Evolutionary conservation across 345 rosid genomes (phyloP).

Genomic region (Citrus mangshanensis): DNA sequence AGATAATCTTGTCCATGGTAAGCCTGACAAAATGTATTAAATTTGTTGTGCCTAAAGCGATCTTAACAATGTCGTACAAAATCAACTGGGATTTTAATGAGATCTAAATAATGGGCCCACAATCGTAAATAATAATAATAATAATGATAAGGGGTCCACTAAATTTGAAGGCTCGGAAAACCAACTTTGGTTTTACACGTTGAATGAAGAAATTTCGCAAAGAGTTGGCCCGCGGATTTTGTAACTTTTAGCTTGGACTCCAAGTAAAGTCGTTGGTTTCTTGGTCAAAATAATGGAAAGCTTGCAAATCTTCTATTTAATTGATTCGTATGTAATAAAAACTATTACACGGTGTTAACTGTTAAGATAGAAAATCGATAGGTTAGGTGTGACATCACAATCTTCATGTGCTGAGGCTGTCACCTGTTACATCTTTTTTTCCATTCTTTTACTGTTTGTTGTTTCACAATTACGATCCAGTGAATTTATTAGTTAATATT

Average conservation of each 20-base stretch:
- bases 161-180: neutral
- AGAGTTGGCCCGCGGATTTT: neutral
- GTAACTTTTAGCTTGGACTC: neutral
- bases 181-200: neutral
- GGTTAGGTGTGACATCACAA: neutral
- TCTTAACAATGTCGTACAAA: constrained; percentile 11
- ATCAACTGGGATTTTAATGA: constrained; percentile 15
- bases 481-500: too few species aligned
- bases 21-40: too few species aligned
- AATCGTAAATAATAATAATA: too few species aligned
- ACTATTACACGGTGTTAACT: neutral
- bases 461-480: too few species aligned
- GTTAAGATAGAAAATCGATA: neutral
- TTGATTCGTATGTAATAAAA: neutral
- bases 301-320: neutral
- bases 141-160: too few species aligned
- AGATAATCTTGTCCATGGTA: too few species aligned
- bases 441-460: too few species aligned
- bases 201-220: constrained; percentile 3
- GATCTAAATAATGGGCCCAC: constrained; percentile 7
- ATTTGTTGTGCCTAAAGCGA: neutral
- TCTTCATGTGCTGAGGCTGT: neutral
- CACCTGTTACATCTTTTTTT: too few species aligned
- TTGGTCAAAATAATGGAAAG: constrained; percentile 12
- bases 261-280: neutral